Evolutionary conservation across 1,284 basidiomycete genomes (phyloP).

Genomic region (Pterulicium gracile): DNA sequence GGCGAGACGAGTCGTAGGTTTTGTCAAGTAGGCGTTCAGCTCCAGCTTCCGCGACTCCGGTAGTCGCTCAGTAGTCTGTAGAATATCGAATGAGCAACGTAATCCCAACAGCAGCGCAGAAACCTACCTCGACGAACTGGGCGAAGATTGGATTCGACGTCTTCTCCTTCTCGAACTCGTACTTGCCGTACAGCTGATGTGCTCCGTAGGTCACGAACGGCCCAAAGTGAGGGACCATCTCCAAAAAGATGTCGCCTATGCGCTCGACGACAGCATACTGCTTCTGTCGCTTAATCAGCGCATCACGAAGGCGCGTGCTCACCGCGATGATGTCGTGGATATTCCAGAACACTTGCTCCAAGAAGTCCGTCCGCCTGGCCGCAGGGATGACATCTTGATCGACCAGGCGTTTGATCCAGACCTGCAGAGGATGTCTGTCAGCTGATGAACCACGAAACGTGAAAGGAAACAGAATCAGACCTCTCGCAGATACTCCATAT

Average conservation of each 20-base stretch:
- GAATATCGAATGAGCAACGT: conserved; percentile 9
- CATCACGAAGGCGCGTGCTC: conserved; percentile 82
- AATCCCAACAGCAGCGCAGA: background rate
- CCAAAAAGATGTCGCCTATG: conserved; percentile 88
- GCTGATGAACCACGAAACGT: conserved; percentile 4
- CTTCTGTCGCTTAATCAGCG: conserved; percentile 94
- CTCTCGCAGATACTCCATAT: conserved; percentile 96
- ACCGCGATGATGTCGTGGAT: conserved; percentile 89
- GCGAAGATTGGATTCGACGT: conserved; percentile 88
- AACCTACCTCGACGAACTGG: conserved; percentile 73
- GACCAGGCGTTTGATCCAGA: conserved; percentile 85
- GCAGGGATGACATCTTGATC: conserved; percentile 71
- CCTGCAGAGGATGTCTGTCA: conserved; percentile 32
- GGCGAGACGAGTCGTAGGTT: conserved; percentile 94
- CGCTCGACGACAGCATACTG: conserved; percentile 86
- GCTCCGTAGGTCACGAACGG: conserved; percentile 95
- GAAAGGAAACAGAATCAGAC: conserved; percentile 43
- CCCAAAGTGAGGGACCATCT: conserved; percentile 79
- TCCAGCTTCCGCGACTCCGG: conserved; percentile 96
- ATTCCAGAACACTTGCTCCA: conserved; percentile 98
- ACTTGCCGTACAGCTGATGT: conserved; percentile 97
- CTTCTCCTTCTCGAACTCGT: conserved; percentile 99
- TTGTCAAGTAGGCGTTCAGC: conserved; percentile 96
- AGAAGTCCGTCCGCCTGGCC: conserved; percentile 74
- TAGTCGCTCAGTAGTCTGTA: conserved; percentile 80